Evolutionary conservation across 768 basidiomycete species (phyloP).

Genomic region (Termitomyces sp.): DNA sequence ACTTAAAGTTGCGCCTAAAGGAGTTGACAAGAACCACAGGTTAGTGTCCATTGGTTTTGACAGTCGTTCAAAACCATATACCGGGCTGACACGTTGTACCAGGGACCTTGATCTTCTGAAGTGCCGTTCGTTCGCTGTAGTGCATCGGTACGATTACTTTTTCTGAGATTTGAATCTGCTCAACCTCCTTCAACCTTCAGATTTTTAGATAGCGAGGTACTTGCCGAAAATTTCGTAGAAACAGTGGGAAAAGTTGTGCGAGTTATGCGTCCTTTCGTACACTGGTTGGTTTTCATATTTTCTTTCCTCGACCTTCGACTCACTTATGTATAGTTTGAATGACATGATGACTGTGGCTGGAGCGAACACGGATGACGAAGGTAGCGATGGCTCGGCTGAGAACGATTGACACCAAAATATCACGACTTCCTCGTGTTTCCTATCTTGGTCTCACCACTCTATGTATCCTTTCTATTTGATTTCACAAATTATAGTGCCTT

Average conservation of each 20-base stretch:
- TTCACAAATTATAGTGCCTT: background rate
- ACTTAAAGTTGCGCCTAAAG: conserved; percentile 89
- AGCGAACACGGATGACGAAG: conserved; percentile 17
- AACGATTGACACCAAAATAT: background rate
- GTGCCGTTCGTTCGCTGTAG: conserved; percentile 71
- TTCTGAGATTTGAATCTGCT: conserved; percentile 16
- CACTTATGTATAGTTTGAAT: conserved; percentile 43
- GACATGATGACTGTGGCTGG: conserved; percentile 56
- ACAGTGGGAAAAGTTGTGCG: conserved; percentile 47
- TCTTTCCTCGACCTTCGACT: background rate
- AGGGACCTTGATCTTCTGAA: conserved; percentile 92
- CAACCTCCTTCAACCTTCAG: background rate
- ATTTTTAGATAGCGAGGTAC: conserved; percentile 66
- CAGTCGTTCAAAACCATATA: background rate
- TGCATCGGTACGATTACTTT: conserved; percentile 38
- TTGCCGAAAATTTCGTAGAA: conserved; percentile 60
- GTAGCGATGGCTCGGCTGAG: background rate
- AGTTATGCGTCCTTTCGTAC: conserved; percentile 71
- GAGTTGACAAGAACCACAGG: conserved; percentile 78
- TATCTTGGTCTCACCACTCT: background rate
- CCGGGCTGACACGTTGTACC: background rate
- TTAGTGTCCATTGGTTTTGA: conserved; percentile 21
- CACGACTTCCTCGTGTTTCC: background rate
- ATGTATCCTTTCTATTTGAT: background rate
- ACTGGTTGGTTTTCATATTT: conserved; percentile 44